Evolutionary conservation across 257 asterid genomes (phyloP), one percentile per base, ranked within the genome.

Genomic region (Nemophila menziesii): DNA sequence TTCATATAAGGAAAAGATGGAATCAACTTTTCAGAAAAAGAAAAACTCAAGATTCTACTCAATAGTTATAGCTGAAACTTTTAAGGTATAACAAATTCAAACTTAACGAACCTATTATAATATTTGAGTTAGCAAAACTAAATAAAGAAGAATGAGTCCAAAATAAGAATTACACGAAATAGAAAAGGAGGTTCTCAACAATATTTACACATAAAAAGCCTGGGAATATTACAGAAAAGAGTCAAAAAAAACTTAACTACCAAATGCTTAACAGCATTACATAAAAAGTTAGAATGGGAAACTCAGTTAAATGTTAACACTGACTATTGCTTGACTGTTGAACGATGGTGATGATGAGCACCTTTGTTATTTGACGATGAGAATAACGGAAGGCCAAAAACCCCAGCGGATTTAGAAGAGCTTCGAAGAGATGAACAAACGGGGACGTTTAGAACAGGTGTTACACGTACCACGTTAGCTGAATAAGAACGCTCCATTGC

Each of bases 401-500:
- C 93, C 3, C 85, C 93, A 5, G 82, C 92, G 1, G 87, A 73
- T 57, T 74, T 80, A 4, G 92, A 75, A 39, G 94, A 74, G 11
- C 94, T 92, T 21, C 93, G 58, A 4, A 82, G 79, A 0, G 90
- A 29, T 29, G 36, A 78, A 56, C 96, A 85, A 24, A 90, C 92
- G 27, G 98, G 94, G 5, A 90, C 96, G 47, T 90, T 90, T 5
- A 90, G 94, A 29, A 90, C 94, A 44, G 96, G 96, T 20, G 96
- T 79, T 39, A 90, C 55, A 2, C 98, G 87, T 37, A 85, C 46
- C 9, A 37, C 92, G 48, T 90, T 78, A 5, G 93, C 94, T 7
- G 98, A 90, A 56, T 90, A 85, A 5, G 94, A 84, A 53, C 98
- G 65, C 75, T 90, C 96, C 79, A 90, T 72, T 39, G 94, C 94